A percentile compares a stretch with the other conserved stretches of the same genome.
Conservation (phyloP, 371 early-diverging fungal species). For the Apophysomyces sp. region DNA sequence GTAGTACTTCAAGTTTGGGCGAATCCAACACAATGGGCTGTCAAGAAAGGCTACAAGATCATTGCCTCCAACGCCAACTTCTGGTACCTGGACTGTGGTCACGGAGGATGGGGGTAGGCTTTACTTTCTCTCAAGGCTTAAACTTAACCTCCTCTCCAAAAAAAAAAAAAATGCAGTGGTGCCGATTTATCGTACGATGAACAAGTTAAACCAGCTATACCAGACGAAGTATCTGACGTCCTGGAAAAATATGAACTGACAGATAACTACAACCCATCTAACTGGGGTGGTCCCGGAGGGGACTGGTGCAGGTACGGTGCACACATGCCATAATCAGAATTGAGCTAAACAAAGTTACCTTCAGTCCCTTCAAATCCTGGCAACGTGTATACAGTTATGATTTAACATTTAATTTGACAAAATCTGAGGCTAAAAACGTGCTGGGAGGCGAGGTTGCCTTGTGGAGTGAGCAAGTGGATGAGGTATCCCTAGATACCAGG, state of each 20-base stretch:
- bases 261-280: conserved; percentile 29
- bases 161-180: conserved; percentile 7
- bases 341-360: not conserved
- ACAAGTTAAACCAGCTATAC: conserved; percentile 31
- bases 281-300: conserved; percentile 44
- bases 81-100: conserved; percentile 74
- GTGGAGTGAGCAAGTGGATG: conserved; percentile 79
- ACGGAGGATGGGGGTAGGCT: conserved; percentile 57
- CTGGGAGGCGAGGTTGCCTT: conserved; percentile 56
- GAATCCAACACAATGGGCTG: conserved; percentile 40
- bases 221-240: conserved; percentile 13
- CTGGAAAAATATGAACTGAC: conserved; percentile 19
- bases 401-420: conserved; percentile 60
- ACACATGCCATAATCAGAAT: not conserved
- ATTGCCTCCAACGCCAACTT: conserved; percentile 60
- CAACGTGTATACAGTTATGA: conserved; percentile 78
- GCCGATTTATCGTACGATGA: conserved; percentile 45
- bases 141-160: no score
- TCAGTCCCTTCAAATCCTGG: conserved; percentile 78
- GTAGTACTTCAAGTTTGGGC: conserved; percentile 67
- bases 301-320: conserved; percentile 48
- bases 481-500: conserved; percentile 55
- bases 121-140: not conserved
- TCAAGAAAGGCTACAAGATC: conserved; percentile 55
- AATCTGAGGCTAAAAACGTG: conserved; percentile 45